These are phyloP conservation scores for Plasmodium malariae DNA, from an alignment of 169 alveolate species.

Conservation along the genomic window DNA sequence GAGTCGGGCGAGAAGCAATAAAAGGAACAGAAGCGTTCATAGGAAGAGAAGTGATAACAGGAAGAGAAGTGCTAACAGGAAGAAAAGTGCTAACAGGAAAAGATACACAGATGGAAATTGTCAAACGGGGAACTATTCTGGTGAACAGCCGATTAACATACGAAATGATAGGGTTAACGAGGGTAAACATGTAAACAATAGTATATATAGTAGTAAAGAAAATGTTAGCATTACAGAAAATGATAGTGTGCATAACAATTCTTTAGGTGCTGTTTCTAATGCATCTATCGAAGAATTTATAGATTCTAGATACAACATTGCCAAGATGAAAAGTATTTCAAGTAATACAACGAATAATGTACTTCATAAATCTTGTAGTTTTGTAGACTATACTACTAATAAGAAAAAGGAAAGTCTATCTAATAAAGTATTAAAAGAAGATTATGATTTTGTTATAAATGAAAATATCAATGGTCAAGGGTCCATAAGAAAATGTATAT, in stretches of 20 bases:
- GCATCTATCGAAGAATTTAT: constrained; percentile 41
- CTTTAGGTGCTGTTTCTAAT: neutral
- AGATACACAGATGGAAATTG: neutral
- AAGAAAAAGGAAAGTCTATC: constrained; percentile 13
- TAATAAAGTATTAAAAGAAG: constrained; percentile 7
- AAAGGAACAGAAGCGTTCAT: neutral
- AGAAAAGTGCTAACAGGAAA: neutral
- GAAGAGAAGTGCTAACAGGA: neutral
- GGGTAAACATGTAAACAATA: too few species aligned
- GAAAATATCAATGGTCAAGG: constrained; percentile 26
- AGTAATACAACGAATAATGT: neutral
- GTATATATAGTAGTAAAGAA: too few species aligned
- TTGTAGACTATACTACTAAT: constrained; percentile 1
- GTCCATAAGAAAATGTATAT: constrained; percentile 3
- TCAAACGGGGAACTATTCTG: neutral
- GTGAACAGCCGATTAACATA: neutral
- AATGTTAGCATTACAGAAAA: neutral
- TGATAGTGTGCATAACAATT: neutral
- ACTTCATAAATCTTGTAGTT: constrained; percentile 17
- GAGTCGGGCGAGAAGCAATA: neutral
- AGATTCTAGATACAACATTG: constrained; percentile 35
- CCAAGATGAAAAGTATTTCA: constrained; percentile 10
- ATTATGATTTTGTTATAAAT: constrained; percentile 19
- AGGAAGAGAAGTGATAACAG: neutral
- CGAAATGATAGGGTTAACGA: neutral